A percentile compares a stretch with the other conserved stretches of the same genome.
Evolutionary conservation across 2,329 filamentous ascomycete genomes (phyloP).

Genomic region (Neophaeococcomyces aloes): DNA sequence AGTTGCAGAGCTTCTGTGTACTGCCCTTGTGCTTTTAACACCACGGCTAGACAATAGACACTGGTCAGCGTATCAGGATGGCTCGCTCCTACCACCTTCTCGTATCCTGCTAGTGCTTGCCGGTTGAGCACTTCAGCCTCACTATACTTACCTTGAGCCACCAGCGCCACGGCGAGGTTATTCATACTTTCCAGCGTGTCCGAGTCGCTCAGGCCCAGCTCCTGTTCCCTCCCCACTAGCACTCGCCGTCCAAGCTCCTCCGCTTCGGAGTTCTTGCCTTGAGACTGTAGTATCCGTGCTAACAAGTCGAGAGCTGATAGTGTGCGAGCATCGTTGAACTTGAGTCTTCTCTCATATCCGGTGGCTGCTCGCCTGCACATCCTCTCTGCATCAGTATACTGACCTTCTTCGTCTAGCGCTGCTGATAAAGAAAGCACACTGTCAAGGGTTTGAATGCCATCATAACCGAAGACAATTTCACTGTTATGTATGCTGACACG

Average conservation of each 20-base stretch:
- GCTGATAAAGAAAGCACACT: too few relatives aligned
- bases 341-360: not conserved
- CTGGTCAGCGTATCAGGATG: slow-evolving; percentile 21
- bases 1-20: slow-evolving; percentile 21
- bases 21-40: slow-evolving; percentile 9
- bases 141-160: slow-evolving; percentile 14
- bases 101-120: slow-evolving; percentile 14
- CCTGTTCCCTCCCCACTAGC: not conserved
- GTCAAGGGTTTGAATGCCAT: too few relatives aligned
- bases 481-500: not conserved
- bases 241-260: slow-evolving; percentile 6
- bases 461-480: too few relatives aligned
- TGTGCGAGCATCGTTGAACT: slow-evolving; percentile 5
- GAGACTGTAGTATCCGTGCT: slow-evolving; percentile 10
- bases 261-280: slow-evolving; percentile 9
- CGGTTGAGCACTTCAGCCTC: slow-evolving; percentile 18
- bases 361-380: not conserved
- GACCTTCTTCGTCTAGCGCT: not conserved
- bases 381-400: slow-evolving; percentile 11
- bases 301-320: slow-evolving; percentile 14
- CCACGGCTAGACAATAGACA: slow-evolving; percentile 14
- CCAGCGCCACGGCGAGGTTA: slow-evolving; percentile 14
- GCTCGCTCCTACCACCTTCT: slow-evolving; percentile 17
- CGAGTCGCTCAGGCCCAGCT: not conserved
- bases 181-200: slow-evolving; percentile 15